Evolutionary conservation across 805 yeast species (phyloP).

Genomic region (Candida mattraensis): DNA sequence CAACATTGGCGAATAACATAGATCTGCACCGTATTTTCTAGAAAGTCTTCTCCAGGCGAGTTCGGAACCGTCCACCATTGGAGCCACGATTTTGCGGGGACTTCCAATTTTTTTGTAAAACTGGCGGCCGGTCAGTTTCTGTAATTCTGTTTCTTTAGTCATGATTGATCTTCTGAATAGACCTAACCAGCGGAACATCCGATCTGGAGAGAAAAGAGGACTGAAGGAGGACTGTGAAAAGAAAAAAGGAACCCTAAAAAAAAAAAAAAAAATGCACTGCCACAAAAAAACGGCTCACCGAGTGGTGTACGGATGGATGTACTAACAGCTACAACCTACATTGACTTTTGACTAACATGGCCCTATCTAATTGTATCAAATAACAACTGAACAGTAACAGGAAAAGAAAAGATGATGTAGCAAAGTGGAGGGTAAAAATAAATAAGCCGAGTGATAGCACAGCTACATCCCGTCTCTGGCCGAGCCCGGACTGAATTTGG

Average conservation of each 20-base stretch:
- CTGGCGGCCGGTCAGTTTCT: conserved; percentile 54
- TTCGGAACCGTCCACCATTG: conserved; percentile 98
- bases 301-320: too few relatives aligned
- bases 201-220: not conserved
- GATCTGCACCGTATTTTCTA: conserved; percentile 85
- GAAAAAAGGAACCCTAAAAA: not conserved
- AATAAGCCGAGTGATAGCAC: not conserved
- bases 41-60: conserved; percentile 92
- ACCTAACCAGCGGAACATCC: not conserved
- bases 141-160: conserved; percentile 2
- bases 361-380: too few relatives aligned
- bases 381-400: too few relatives aligned
- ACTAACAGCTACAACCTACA: too few relatives aligned
- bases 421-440: not conserved
- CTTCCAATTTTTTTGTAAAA: conserved; percentile 66
- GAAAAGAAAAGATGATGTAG: not conserved
- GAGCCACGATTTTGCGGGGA: conserved; percentile 90
- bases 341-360: too few relatives aligned
- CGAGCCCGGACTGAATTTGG: conserved; percentile 22
- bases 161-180: not conserved
- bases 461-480: conserved; percentile 5
- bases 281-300: too few relatives aligned
- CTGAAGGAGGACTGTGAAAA: not conserved
- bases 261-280: not conserved
- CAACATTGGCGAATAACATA: conserved; percentile 96